Evolutionary conservation across 306 rosid species (phyloP).

Genomic region (Acacia confusa): DNA sequence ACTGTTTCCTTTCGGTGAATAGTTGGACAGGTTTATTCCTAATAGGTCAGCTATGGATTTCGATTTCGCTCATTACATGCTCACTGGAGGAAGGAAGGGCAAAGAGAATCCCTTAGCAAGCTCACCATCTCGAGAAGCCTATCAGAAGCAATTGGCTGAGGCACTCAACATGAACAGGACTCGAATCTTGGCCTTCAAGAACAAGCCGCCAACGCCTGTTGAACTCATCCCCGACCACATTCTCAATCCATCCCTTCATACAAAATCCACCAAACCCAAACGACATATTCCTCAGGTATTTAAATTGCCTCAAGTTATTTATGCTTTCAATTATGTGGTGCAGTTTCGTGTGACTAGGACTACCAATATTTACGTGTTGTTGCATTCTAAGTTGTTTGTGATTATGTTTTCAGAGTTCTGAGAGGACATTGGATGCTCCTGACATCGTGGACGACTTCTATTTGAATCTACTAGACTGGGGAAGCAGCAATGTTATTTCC

Average conservation of each 20-base stretch:
- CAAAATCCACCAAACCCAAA: conserved; percentile 41
- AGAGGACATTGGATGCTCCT: conserved; percentile 70
- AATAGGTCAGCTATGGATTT: conserved; percentile 48
- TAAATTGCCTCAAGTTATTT: neutral
- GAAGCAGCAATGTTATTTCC: conserved; percentile 54
- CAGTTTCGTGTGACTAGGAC: neutral
- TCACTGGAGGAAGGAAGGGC: conserved; percentile 39
- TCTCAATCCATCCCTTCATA: conserved; percentile 34
- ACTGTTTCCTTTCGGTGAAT: neutral
- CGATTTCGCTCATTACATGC: conserved; percentile 43
- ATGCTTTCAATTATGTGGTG: neutral
- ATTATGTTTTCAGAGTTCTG: conserved; percentile 46
- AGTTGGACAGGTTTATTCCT: conserved; percentile 49
- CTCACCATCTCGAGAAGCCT: conserved; percentile 55
- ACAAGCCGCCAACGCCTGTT: conserved; percentile 55
- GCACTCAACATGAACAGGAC: conserved; percentile 65
- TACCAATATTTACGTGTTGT: neutral
- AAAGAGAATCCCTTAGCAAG: conserved; percentile 54
- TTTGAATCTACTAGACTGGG: conserved; percentile 68
- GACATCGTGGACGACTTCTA: conserved; percentile 62
- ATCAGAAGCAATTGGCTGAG: conserved; percentile 54
- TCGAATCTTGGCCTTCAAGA: conserved; percentile 66
- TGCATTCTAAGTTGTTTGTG: neutral
- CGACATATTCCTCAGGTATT: conserved; percentile 64
- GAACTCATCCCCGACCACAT: conserved; percentile 46